A percentile compares a stretch with the other conserved stretches of the same genome.
Conservation (phyloP, 2,329 filamentous ascomycete species). For the Exophiala xenobiotica region DNA sequence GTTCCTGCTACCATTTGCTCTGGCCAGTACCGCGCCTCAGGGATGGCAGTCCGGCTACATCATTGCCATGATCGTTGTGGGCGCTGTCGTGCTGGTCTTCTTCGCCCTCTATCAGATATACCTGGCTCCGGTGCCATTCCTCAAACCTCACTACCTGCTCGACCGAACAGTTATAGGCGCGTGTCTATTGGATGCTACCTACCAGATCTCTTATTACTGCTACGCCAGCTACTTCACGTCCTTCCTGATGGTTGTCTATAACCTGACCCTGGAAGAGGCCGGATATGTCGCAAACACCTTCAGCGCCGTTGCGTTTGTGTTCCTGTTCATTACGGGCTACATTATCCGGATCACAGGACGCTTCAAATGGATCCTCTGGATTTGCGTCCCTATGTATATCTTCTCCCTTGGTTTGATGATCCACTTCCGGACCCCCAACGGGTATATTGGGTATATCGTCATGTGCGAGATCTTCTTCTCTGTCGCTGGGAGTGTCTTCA, state of each 20-base stretch:
- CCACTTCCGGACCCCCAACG: conserved; percentile 54
- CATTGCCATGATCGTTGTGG: conserved; percentile 58
- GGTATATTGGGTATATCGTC: conserved; percentile 54
- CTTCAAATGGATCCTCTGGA: conserved; percentile 56
- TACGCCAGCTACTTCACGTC: conserved; percentile 38
- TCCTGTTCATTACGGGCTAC: conserved; percentile 55
- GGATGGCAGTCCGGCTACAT: conserved; percentile 54
- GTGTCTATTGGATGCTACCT: conserved; percentile 34
- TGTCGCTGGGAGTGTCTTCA: conserved; percentile 57
- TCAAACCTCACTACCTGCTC: conserved; percentile 50
- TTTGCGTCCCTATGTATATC: conserved; percentile 57
- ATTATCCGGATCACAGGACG: conserved; percentile 51
- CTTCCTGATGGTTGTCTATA: conserved; percentile 40
- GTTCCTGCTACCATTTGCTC: conserved; percentile 68
- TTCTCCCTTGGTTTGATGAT: conserved; percentile 59
- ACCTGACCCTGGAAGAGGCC: conserved; percentile 34
- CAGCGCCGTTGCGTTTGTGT: conserved; percentile 55
- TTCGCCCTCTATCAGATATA: conserved; percentile 61
- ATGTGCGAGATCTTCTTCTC: conserved; percentile 60
- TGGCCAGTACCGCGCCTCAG: conserved; percentile 49
- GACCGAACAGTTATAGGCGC: conserved; percentile 35
- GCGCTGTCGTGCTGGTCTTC: conserved; percentile 54
- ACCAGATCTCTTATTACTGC: conserved; percentile 36
- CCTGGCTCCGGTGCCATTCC: conserved; percentile 56
- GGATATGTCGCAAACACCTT: conserved; percentile 51